phyloP scores from a whole-genome alignment of 441 rosid species.

The Adansonia madagascariensis region DNA sequence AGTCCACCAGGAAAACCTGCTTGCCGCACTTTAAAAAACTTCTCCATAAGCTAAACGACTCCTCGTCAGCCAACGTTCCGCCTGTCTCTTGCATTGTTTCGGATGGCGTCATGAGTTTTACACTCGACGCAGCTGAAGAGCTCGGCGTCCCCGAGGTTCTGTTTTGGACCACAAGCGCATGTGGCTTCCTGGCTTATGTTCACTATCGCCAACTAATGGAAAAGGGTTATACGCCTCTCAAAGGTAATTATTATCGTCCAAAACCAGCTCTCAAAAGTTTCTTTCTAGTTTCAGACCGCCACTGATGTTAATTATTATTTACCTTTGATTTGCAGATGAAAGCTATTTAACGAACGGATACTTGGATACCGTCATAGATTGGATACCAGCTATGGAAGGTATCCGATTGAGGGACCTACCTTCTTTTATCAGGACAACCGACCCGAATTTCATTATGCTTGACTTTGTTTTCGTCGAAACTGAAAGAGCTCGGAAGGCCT shows the following conservation, averaged over 20 bases:
- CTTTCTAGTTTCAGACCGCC: too few relatives aligned
- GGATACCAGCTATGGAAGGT: slow-evolving; percentile 44
- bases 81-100: slow-evolving; percentile 36
- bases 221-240: slow-evolving; percentile 39
- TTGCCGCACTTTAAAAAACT: slow-evolving; percentile 29
- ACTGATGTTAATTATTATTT: neutral
- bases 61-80: slow-evolving; percentile 4
- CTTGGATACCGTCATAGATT: slow-evolving; percentile 42
- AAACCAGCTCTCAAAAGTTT: neutral
- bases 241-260: slow-evolving; percentile 31
- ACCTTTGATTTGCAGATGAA: slow-evolving; percentile 23
- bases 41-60: slow-evolving; percentile 23
- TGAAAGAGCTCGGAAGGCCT: slow-evolving; percentile 41
- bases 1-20: slow-evolving; percentile 30
- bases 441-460: slow-evolving; percentile 33
- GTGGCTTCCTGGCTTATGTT: slow-evolving; percentile 32
- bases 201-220: slow-evolving; percentile 36
- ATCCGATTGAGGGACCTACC: slow-evolving; percentile 49
- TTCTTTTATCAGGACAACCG: slow-evolving; percentile 41
- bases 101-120: slow-evolving; percentile 42
- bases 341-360: slow-evolving; percentile 35
- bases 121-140: slow-evolving; percentile 41
- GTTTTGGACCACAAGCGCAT: slow-evolving; percentile 44
- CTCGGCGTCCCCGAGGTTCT: slow-evolving; percentile 40
- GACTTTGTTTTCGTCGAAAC: slow-evolving; percentile 19